Evolutionary conservation across 164 flowering plant genomes (phyloP).

Genomic region (Stephania cephalantha): DNA sequence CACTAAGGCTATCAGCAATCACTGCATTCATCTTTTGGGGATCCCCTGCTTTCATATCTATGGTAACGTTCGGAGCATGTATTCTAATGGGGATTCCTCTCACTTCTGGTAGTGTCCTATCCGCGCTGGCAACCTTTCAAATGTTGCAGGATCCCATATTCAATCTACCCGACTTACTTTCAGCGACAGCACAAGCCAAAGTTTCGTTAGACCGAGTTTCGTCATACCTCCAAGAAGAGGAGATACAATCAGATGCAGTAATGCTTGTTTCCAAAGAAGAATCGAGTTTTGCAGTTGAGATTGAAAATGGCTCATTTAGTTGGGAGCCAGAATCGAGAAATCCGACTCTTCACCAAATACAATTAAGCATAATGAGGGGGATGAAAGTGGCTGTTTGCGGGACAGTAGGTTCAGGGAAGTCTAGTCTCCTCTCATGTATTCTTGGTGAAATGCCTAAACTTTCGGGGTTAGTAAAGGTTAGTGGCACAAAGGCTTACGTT

Average conservation of each 20-base stretch:
- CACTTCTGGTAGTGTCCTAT: slow-evolving; percentile 76
- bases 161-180: slow-evolving; percentile 74
- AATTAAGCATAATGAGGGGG: slow-evolving; percentile 61
- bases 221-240: slow-evolving; percentile 68
- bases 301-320: slow-evolving; percentile 58
- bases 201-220: slow-evolving; percentile 82
- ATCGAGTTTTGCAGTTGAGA: slow-evolving; percentile 47
- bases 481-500: slow-evolving; percentile 91
- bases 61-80: slow-evolving; percentile 70
- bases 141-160: slow-evolving; percentile 93
- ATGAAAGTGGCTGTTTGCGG: slow-evolving; percentile 96
- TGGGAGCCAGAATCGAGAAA: slow-evolving; percentile 53
- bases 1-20: slow-evolving; percentile 43
- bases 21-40: slow-evolving; percentile 86
- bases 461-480: slow-evolving; percentile 62
- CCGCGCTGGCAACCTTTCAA: slow-evolving; percentile 89
- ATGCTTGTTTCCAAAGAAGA: slow-evolving; percentile 40
- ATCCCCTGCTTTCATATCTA: slow-evolving; percentile 78
- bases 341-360: slow-evolving; percentile 56
- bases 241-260: slow-evolving; percentile 56
- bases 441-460: slow-evolving; percentile 77
- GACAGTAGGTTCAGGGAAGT: slow-evolving; percentile 92
- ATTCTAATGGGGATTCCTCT: slow-evolving; percentile 67
- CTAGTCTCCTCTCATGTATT: slow-evolving; percentile 76
- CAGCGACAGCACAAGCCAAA: slow-evolving; percentile 66